Evolutionary conservation across 352 stramenopile genomes (phyloP), one percentile per base, ranked within the genome.

Genomic region (Pythium pyrilobum): DNA sequence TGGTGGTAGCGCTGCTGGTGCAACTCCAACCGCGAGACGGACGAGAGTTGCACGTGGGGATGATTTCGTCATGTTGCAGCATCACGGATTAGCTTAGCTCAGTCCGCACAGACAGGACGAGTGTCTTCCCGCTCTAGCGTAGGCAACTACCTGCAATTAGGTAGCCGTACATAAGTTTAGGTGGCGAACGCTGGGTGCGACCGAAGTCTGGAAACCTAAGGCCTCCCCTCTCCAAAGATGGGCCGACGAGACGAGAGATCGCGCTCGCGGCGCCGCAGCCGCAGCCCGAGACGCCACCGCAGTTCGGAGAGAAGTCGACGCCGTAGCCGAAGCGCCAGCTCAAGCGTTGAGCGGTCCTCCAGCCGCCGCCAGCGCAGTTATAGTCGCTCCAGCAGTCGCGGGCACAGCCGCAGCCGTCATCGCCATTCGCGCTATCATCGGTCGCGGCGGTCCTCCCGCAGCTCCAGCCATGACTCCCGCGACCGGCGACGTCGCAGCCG

Each of bases 371-470:
- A 36, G 20, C 54, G 59, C 18, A 73, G 65, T 40, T 25, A 31
- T 16, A 81, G 68, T 41, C 66, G 66, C 42, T 76, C 68, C 9
- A 53, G 36, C 43, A 61, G 53, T 25, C 46, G 51, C 18, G 54
- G 47, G 8, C 56, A 48, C n/a, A 59, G 56, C 16, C 56, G 41
- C 18, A 40, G 32, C 32, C 48, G 44, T 15, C 45, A 24, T n/a
- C 54, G 31, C 20, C 33, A 44, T 9, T 39, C n/a, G 15, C 29
- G 29, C 20, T 29, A 41, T 27, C 41, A 28, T 4, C 48, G 43
- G 11, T 52, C 52, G n/a, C 34, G 38, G 10, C 31, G 38, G 2
- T 57, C 46, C 24, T 52, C 36, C 9, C 46, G 37, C n/a, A 41
- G 59, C 42, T 27, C 50, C 28, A n/a, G 39, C 25, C 55, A 34